Evolutionary conservation across 2,329 filamentous ascomycete species (phyloP).

Genomic region (Mycogone perniciosa): DNA sequence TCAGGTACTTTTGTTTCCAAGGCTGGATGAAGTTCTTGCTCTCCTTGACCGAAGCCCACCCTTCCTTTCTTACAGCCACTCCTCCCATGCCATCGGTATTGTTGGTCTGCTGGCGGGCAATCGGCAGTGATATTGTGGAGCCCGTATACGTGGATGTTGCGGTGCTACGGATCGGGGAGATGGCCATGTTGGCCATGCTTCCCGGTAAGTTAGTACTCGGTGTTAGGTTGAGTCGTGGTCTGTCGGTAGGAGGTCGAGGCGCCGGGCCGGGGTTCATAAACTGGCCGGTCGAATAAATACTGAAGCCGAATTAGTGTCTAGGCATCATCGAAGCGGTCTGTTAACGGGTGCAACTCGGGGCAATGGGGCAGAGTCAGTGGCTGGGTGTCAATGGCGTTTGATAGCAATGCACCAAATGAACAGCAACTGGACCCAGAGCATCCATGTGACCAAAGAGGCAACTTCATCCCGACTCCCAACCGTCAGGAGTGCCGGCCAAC

Average conservation of each 20-base stretch:
- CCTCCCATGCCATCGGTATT: slow-evolving; percentile 59
- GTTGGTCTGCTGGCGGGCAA: slow-evolving; percentile 56
- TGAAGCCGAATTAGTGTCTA: slow-evolving; percentile 23
- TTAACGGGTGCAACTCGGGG: not conserved
- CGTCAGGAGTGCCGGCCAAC: slow-evolving; percentile 3
- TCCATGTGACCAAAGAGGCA: slow-evolving; percentile 4
- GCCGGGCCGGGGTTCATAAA: slow-evolving; percentile 98
- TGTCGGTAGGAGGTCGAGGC: slow-evolving; percentile 78
- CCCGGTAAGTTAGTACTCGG: slow-evolving; percentile 68
- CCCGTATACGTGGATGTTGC: slow-evolving; percentile 62
- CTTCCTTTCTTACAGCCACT: slow-evolving; percentile 71
- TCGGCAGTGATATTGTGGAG: slow-evolving; percentile 66
- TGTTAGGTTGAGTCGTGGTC: slow-evolving; percentile 73
- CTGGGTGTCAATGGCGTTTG: not conserved
- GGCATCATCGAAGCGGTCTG: not conserved
- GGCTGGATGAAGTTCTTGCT: slow-evolving; percentile 76
- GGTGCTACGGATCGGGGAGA: slow-evolving; percentile 63
- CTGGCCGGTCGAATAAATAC: slow-evolving; percentile 54
- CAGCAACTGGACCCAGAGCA: too few relatives aligned
- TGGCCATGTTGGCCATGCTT: slow-evolving; percentile 72
- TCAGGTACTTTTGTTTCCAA: slow-evolving; percentile 88
- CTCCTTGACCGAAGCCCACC: slow-evolving; percentile 83
- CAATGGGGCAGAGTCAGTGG: not conserved
- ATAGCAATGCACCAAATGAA: not conserved
- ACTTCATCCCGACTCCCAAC: slow-evolving; percentile 8